Conservation (phyloP, 352 stramenopile genomes). For the Blastocystis sp. region DNA sequence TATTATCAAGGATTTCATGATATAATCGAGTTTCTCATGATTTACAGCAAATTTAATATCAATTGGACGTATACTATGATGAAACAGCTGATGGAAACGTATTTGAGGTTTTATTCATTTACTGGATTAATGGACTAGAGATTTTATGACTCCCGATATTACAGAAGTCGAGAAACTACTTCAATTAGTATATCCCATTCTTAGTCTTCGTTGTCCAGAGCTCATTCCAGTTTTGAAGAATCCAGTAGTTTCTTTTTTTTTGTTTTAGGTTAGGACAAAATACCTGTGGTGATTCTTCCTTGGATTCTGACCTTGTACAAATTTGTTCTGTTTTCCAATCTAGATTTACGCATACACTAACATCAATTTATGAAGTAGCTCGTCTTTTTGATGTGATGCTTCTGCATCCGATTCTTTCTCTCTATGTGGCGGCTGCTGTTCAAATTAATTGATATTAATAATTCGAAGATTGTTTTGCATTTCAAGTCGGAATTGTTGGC, state of each 20-base stretch:
- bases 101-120: not conserved
- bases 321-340: not conserved
- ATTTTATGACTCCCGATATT: constrained; percentile 30
- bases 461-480: constrained; percentile 13
- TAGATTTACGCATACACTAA: constrained; percentile 32
- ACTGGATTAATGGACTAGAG: not conserved
- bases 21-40: constrained; percentile 42
- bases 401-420: constrained; percentile 46
- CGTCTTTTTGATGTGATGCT: constrained; percentile 49
- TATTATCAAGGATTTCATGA: constrained; percentile 65
- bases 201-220: not conserved
- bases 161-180: constrained; percentile 28
- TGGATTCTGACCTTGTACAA: constrained; percentile 38
- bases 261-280: not conserved
- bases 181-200: not conserved
- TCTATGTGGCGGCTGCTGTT: constrained; percentile 25
- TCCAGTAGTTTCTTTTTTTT: not conserved
- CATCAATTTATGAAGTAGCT: constrained; percentile 4
- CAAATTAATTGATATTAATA: not conserved
- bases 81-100: constrained; percentile 2
- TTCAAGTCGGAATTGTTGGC: not conserved
- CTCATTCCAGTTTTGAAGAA: constrained; percentile 40
- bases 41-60: constrained; percentile 31
- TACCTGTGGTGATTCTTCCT: constrained; percentile 31
- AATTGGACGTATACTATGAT: constrained; percentile 57